phyloP scores from a whole-genome alignment of 2,329 filamentous ascomycete genomes.

The Chrysosporium queenslandicum region DNA sequence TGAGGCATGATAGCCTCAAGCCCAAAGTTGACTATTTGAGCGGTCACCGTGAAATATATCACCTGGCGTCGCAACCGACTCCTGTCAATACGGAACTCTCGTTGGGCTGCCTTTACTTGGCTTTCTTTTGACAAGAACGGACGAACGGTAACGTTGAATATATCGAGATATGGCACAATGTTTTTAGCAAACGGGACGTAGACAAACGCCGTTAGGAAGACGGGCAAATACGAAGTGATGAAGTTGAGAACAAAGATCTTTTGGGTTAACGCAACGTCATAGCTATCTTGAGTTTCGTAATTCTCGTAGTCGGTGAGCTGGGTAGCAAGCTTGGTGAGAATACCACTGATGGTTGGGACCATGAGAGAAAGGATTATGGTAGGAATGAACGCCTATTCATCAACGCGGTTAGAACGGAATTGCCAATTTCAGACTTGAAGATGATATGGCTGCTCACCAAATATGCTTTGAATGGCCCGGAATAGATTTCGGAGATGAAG shows the following conservation, averaged over 20 bases:
- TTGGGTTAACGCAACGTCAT: conserved; percentile 72
- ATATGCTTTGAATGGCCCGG: conserved; percentile 74
- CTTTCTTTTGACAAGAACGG: conserved; percentile 67
- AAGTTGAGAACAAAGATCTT: conserved; percentile 97
- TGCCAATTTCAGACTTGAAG: not conserved
- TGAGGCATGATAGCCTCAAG: conserved; percentile 80
- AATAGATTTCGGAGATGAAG: conserved; percentile 89
- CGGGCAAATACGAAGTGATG: conserved; percentile 85
- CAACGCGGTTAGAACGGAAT: not conserved
- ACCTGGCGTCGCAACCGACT: conserved; percentile 76
- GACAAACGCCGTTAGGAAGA: conserved; percentile 87
- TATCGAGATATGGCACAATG: conserved; percentile 73
- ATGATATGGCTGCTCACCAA: conserved; percentile 54
- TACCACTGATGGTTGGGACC: conserved; percentile 64
- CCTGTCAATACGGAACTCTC: conserved; percentile 69
- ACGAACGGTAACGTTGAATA: conserved; percentile 65
- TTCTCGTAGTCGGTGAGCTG: conserved; percentile 77
- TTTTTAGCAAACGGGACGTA: conserved; percentile 84
- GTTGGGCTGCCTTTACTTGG: conserved; percentile 43
- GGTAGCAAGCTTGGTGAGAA: conserved; percentile 68
- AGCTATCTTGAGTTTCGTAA: conserved; percentile 76
- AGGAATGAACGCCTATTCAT: conserved; percentile 64
- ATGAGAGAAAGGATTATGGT: conserved; percentile 75
- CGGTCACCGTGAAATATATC: conserved; percentile 68
- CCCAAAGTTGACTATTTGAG: conserved; percentile 68